Conservation (phyloP, 1,284 basidiomycete genomes). For the Ganoderma sinense region DNA sequence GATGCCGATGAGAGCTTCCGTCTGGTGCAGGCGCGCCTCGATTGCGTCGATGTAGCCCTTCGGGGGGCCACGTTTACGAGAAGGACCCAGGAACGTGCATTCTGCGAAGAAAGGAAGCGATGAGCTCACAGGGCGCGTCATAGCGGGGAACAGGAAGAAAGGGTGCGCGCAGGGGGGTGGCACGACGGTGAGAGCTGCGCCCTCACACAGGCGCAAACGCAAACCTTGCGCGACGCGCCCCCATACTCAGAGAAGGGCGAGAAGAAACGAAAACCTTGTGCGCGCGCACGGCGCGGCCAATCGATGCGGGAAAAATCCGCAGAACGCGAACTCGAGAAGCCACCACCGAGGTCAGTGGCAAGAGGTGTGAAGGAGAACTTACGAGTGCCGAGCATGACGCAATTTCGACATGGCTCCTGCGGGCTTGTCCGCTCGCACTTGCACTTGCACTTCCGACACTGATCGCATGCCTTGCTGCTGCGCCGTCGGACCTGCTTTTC, state of each 20-base stretch:
- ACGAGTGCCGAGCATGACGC: constrained; percentile 75
- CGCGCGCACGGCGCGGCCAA: not conserved
- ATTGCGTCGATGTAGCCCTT: constrained; percentile 93
- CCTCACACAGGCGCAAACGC: not conserved
- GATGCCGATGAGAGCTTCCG: constrained; percentile 84
- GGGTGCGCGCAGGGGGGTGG: not conserved
- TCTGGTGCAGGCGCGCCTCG: constrained; percentile 86
- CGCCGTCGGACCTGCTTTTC: constrained; percentile 18
- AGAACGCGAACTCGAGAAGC: not conserved
- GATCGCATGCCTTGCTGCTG: constrained; percentile 42
- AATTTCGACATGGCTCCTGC: constrained; percentile 66
- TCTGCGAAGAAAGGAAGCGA: constrained; percentile 43
- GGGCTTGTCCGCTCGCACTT: constrained; percentile 11
- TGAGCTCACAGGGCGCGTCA: not conserved
- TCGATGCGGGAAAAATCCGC: not conserved
- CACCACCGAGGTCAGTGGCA: not conserved
- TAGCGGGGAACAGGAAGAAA: not conserved
- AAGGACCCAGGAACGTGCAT: constrained; percentile 86
- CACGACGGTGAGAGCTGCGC: not conserved
- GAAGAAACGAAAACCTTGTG: not conserved
- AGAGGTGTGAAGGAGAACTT: constrained; percentile 40
- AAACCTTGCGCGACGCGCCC: constrained; percentile 1
- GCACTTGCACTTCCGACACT: constrained; percentile 14
- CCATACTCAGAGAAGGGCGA: not conserved
- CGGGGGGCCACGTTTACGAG: constrained; percentile 83